These are phyloP conservation scores for Hanseniaspora taiwanica DNA, from an alignment of 805 yeast species.

Conservation along the genomic window DNA sequence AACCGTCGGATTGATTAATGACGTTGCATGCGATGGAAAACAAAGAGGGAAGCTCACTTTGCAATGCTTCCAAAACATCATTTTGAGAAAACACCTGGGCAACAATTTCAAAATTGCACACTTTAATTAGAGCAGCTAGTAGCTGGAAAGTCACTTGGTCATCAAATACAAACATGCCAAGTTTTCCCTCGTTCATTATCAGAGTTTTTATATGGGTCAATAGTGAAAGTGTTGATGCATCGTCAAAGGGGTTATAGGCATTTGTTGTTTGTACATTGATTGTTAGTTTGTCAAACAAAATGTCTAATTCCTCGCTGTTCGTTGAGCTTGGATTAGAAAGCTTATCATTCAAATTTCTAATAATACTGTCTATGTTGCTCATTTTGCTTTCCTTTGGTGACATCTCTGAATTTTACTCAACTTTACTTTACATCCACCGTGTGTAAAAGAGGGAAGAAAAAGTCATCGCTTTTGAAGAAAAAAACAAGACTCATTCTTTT, in stretches of 20 bases:
- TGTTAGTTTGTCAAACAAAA: not conserved
- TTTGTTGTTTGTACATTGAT: not conserved
- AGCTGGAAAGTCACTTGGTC: not conserved
- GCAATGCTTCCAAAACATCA: not conserved
- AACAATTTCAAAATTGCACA: not conserved
- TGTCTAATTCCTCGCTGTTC: not conserved
- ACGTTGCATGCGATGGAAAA: not conserved
- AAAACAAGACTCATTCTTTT: no score
- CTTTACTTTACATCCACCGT: not conserved
- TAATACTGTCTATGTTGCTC: not conserved
- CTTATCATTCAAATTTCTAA: not conserved
- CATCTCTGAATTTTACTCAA: not conserved
- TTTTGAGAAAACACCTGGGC: not conserved
- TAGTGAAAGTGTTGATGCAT: not conserved
- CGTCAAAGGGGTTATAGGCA: not conserved
- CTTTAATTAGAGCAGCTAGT: not conserved
- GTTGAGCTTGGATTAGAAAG: not conserved
- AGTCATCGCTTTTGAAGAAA: no score
- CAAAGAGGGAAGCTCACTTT: not conserved
- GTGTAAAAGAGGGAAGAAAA: not conserved
- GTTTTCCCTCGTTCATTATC: not conserved
- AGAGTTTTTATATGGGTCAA: not conserved
- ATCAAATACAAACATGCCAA: not conserved
- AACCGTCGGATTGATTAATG: not conserved
- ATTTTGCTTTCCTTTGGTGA: not conserved